Evolutionary conservation across 1,284 basidiomycete species (phyloP).

Genomic region (Cutaneotrichosporon sp.): DNA sequence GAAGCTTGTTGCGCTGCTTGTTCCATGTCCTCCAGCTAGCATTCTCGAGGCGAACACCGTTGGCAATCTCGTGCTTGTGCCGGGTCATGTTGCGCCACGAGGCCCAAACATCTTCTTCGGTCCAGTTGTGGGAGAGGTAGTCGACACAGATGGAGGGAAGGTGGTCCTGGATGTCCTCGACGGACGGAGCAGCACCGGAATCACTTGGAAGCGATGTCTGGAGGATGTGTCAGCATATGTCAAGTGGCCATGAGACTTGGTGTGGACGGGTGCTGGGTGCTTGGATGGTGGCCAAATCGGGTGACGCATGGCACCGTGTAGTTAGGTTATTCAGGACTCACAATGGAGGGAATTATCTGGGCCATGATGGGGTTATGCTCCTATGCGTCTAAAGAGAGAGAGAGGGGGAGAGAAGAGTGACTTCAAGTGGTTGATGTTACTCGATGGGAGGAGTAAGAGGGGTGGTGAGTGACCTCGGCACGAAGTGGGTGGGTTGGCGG

Average conservation of each 20-base stretch:
- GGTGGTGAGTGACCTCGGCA: slow-evolving; percentile 4
- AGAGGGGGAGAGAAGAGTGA: background rate
- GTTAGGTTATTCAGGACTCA: slow-evolving; percentile 18
- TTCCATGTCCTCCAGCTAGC: slow-evolving; percentile 99
- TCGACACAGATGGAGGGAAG: slow-evolving; percentile 63
- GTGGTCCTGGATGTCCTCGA: slow-evolving; percentile 57
- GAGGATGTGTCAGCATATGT: slow-evolving; percentile 9
- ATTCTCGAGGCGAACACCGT: slow-evolving; percentile 92
- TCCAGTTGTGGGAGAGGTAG: slow-evolving; percentile 86
- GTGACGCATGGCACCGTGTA: background rate
- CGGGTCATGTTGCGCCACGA: slow-evolving; percentile 98
- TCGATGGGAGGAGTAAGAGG: background rate
- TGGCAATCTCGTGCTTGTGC: slow-evolving; percentile 97
- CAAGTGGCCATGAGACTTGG: background rate
- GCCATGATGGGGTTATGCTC: slow-evolving; percentile 35
- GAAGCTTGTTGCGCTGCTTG: slow-evolving; percentile 95
- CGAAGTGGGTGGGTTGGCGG: background rate
- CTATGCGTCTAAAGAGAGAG: background rate
- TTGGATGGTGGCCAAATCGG: slow-evolving; percentile 7
- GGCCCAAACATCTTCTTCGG: slow-evolving; percentile 97
- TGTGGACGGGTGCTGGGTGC: background rate
- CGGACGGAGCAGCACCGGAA: slow-evolving; percentile 54
- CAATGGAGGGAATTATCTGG: slow-evolving; percentile 49
- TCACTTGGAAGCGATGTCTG: slow-evolving; percentile 52
- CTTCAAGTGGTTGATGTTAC: background rate